Percentiles rank a stretch among this genome's conserved stretches.
Conservation (phyloP, 495 filamentous ascomycete genomes). For the Choiromyces venosus region DNA sequence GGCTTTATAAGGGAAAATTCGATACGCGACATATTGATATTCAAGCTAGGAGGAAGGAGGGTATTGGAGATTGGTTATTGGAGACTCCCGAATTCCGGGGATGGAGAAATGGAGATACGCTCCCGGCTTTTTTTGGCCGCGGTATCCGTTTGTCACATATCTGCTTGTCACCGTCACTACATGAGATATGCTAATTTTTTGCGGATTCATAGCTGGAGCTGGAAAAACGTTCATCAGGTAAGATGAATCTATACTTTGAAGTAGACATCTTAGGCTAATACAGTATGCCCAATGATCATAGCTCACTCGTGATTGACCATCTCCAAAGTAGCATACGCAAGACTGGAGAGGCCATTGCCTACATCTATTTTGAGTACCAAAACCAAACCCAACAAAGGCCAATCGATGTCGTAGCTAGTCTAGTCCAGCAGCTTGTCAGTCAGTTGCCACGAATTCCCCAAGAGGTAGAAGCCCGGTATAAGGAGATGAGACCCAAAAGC, state of each 20-base stretch:
- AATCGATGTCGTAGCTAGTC: neutral
- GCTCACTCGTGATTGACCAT: constrained; percentile 15
- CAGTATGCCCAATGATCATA: too few species aligned
- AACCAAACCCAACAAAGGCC: constrained; percentile 11
- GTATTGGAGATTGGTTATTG: constrained; percentile 10
- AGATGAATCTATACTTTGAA: too few species aligned
- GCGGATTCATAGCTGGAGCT: constrained; percentile 8
- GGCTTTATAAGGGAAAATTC: constrained; percentile 1
- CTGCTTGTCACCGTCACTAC: too few species aligned
- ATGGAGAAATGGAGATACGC: constrained; percentile 4
- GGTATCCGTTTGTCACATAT: constrained; percentile 21
- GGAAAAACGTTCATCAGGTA: constrained; percentile 14
- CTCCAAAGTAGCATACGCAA: too few species aligned
- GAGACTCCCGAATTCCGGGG: constrained; percentile 7
- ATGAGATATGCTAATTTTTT: neutral
- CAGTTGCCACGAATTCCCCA: neutral
- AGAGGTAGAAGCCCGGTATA: neutral
- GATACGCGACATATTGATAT: constrained; percentile 5
- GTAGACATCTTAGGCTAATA: too few species aligned
- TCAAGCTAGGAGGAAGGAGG: neutral
- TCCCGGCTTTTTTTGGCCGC: constrained; percentile 8
- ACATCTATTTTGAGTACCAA: constrained; percentile 15
- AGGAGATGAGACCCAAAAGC: neutral
- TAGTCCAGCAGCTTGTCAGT: constrained; percentile 14
- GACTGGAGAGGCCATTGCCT: too few species aligned